These are phyloP conservation scores for Ophiostoma himal-ulmi DNA, from an alignment of 2,329 filamentous ascomycete genomes.

Conservation along the genomic window DNA sequence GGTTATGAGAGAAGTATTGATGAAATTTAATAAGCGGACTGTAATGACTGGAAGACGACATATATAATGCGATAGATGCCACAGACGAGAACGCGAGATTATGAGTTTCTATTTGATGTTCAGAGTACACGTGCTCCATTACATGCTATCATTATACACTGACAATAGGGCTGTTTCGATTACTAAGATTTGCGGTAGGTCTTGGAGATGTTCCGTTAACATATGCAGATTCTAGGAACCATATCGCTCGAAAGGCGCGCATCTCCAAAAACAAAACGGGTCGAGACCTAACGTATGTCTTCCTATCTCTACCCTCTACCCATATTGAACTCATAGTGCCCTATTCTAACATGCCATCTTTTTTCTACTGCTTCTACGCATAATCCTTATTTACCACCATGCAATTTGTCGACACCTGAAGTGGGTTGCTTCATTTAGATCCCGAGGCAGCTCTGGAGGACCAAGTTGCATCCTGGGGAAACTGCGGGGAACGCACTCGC, in stretches of 20 bases:
- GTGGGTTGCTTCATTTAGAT: conserved; percentile 2
- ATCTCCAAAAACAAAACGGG: background rate
- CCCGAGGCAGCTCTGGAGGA: background rate
- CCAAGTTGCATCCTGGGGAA: background rate
- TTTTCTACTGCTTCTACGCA: background rate
- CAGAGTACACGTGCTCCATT: background rate
- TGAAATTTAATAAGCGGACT: background rate
- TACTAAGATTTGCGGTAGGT: background rate
- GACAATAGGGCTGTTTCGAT: background rate
- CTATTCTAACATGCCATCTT: background rate
- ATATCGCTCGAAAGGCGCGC: no score
- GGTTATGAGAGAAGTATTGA: background rate
- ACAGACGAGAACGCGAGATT: background rate
- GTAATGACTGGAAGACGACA: background rate
- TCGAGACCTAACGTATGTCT: background rate
- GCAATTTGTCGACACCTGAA: background rate
- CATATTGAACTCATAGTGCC: background rate
- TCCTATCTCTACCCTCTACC: background rate
- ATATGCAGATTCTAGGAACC: background rate
- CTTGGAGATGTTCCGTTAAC: background rate
- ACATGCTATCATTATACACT: background rate
- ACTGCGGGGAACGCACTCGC: background rate
- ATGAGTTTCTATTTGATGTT: background rate
- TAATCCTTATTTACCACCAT: background rate
- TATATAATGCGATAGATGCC: conserved; percentile 2